A percentile compares a stretch with the other conserved stretches of the same genome.
These are phyloP conservation scores for Sechiopsis laciniata DNA, from an alignment of 306 rosid species.

Conservation along the genomic window DNA sequence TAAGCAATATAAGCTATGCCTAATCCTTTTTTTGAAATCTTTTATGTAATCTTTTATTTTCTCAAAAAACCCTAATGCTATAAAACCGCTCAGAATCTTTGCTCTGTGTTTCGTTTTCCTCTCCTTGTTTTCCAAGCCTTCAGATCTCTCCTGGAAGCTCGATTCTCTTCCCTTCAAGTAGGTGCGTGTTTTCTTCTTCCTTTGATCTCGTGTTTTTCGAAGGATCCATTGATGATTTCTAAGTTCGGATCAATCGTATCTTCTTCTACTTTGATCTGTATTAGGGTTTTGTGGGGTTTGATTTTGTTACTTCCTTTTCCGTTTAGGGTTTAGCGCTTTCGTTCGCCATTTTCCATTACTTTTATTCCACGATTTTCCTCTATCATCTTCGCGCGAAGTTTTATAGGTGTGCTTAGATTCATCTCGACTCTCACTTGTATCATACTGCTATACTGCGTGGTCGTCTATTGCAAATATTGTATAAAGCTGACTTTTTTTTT, in stretches of 20 bases:
- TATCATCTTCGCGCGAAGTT: neutral
- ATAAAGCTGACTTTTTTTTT: neutral
- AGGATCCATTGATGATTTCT: neutral
- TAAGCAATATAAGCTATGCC: no score
- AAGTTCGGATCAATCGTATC: neutral
- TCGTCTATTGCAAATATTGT: neutral
- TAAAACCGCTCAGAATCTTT: constrained; percentile 21
- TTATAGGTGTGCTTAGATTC: neutral
- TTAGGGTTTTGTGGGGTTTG: constrained; percentile 16
- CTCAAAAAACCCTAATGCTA: constrained; percentile 15
- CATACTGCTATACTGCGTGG: neutral
- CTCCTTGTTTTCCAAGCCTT: constrained; percentile 9
- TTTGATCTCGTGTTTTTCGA: neutral
- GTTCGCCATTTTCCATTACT: neutral
- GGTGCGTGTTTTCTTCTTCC: neutral
- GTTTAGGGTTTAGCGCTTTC: constrained; percentile 4
- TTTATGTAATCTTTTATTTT: neutral
- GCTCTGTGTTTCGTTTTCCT: constrained; percentile 12
- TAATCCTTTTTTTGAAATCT: no score
- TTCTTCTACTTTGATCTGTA: neutral
- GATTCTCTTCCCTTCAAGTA: constrained; percentile 19
- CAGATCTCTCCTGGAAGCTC: constrained; percentile 22
- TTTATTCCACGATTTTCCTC: neutral
- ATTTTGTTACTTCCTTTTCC: neutral
- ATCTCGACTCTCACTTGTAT: neutral